Conservation (phyloP, 176 grass and related monocot genomes). For the Phoenix roebelenii region DNA sequence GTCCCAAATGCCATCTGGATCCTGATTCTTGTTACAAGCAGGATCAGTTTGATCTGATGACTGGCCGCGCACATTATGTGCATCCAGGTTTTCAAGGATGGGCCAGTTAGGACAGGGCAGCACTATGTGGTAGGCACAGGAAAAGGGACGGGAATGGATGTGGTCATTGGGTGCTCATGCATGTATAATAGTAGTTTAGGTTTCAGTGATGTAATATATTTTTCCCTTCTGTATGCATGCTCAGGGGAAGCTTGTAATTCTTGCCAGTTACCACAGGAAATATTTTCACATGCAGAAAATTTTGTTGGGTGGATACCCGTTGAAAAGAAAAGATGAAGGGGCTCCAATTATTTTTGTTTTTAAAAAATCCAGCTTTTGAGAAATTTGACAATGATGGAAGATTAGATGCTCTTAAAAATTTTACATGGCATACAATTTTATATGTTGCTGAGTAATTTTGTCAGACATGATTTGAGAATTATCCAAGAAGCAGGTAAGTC, state of each 20-base stretch:
- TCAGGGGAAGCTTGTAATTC: background rate
- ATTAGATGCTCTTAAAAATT: too few relatives aligned
- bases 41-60: too few relatives aligned
- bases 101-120: background rate
- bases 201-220: constrained; percentile 17
- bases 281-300: constrained; percentile 7
- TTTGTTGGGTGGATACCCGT: background rate
- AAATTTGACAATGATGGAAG: too few relatives aligned
- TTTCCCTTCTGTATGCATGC: background rate
- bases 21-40: background rate
- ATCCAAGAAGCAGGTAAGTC: too few relatives aligned
- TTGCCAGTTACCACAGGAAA: constrained; percentile 10
- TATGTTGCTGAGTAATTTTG: too few relatives aligned
- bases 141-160: background rate
- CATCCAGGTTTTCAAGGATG: background rate
- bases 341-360: too few relatives aligned
- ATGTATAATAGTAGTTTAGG: constrained; percentile 2
- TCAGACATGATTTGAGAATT: too few relatives aligned
- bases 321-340: too few relatives aligned
- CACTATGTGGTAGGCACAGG: background rate
- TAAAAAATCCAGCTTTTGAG: too few relatives aligned
- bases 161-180: background rate
- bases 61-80: too few relatives aligned
- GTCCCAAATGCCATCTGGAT: background rate
- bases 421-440: too few relatives aligned